A percentile compares a stretch with the other conserved stretches of the same genome.
These are phyloP conservation scores for Neohortaea acidophila DNA, from an alignment of 495 filamentous ascomycete species.

Conservation along the genomic window DNA sequence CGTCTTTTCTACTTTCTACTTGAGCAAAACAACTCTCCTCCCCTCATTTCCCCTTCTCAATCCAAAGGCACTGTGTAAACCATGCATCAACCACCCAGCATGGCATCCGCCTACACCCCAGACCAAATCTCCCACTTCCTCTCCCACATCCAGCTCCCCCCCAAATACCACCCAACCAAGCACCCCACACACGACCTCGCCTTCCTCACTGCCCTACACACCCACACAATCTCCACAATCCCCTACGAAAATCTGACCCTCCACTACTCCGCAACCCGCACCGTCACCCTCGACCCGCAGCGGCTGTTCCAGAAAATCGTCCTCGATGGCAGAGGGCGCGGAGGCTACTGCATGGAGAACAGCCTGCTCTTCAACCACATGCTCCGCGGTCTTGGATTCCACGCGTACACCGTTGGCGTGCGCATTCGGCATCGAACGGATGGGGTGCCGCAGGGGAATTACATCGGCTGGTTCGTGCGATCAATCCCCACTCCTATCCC, in stretches of 20 bases:
- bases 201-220: too few relatives aligned
- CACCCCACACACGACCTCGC: too few relatives aligned
- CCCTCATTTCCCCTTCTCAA: too few relatives aligned
- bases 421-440: not conserved
- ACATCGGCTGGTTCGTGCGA: conserved; percentile 3
- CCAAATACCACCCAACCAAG: too few relatives aligned
- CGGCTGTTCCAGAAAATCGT: conserved; percentile 52
- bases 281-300: conserved; percentile 39
- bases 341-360: conserved; percentile 66
- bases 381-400: conserved; percentile 44
- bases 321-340: conserved; percentile 34
- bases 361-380: conserved; percentile 50
- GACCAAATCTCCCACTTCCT: too few relatives aligned
- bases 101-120: too few relatives aligned
- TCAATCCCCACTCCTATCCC: too few relatives aligned
- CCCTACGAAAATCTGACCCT: conserved; percentile 55
- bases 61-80: too few relatives aligned
- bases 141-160: too few relatives aligned
- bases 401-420: conserved; percentile 18
- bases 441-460: not conserved
- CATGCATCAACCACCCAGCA: too few relatives aligned
- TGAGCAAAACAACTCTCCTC: too few relatives aligned
- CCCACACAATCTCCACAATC: not conserved
- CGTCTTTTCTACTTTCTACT: too few relatives aligned
- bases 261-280: conserved; percentile 36